phyloP scores from a whole-genome alignment of 164 flowering plant genomes.

The Hamamelis virginiana region DNA sequence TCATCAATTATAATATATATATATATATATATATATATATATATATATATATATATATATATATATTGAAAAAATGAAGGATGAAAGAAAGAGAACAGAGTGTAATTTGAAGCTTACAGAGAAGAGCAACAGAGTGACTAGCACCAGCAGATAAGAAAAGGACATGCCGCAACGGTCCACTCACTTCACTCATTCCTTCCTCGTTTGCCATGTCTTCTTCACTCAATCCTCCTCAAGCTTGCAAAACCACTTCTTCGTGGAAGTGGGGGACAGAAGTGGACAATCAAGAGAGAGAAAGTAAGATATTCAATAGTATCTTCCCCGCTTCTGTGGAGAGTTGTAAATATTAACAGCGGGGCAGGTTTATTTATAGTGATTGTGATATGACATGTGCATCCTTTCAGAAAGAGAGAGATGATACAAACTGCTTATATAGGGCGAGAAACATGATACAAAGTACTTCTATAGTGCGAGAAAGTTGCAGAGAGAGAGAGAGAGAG shows the following conservation, averaged over 20 bases:
- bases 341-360: not conserved
- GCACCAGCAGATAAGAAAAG: conserved; percentile 91
- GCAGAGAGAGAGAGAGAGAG: not conserved
- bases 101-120: conserved; percentile 44
- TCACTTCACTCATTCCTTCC: conserved; percentile 17
- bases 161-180: conserved; percentile 45
- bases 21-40: too few relatives aligned
- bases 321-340: not conserved
- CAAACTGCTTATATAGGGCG: too few relatives aligned
- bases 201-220: conserved; percentile 24
- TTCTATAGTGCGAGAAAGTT: not conserved
- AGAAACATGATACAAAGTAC: not conserved
- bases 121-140: conserved; percentile 89
- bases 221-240: not conserved
- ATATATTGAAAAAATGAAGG: too few relatives aligned
- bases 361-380: conserved; percentile 21
- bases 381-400: conserved; percentile 10
- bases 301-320: too few relatives aligned
- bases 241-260: too few relatives aligned
- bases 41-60: too few relatives aligned
- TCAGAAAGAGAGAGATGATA: not conserved
- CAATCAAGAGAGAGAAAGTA: too few relatives aligned
- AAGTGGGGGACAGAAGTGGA: too few relatives aligned
- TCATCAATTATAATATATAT: too few relatives aligned
- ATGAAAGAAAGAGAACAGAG: too few relatives aligned